Evolutionary conservation across 2,329 filamentous ascomycete genomes (phyloP).

Genomic region (Trichophyton mentagrophytes): DNA sequence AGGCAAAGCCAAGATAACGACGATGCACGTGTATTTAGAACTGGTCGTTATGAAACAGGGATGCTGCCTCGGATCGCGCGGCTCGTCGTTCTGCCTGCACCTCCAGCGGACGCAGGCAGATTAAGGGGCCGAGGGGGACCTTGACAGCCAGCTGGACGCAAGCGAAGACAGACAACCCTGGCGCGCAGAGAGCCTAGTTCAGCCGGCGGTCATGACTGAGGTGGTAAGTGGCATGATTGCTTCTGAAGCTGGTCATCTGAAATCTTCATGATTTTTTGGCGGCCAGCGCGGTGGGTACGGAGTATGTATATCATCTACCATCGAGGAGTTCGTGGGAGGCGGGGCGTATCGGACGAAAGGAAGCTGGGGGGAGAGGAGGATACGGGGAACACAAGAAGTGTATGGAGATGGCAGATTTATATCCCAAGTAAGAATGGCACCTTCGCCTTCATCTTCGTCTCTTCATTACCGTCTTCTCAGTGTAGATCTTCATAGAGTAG

Average conservation of each 20-base stretch:
- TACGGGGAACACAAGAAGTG: not conserved
- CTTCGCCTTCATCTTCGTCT: no score
- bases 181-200: not conserved
- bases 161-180: not conserved
- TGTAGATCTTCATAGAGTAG: no score
- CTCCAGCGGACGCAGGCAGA: not conserved
- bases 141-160: not conserved
- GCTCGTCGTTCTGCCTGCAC: not conserved
- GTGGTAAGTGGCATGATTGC: no score
- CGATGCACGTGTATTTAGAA: not conserved
- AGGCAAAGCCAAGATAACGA: not conserved
- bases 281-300: not conserved
- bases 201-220: not conserved
- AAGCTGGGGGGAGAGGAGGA: not conserved
- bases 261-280: not conserved
- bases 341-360: not conserved
- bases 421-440: not conserved
- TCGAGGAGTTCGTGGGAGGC: not conserved
- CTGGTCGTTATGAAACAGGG: not conserved
- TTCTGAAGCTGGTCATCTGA: not conserved
- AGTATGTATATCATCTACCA: no score
- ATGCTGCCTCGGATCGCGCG: not conserved
- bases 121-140: not conserved
- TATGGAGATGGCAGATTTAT: not conserved
- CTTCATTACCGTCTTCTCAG: no score